Evolutionary conservation across 2,329 filamentous ascomycete genomes (phyloP), one percentile per base, ranked within the genome.

Genomic region (Xylaria sp.): DNA sequence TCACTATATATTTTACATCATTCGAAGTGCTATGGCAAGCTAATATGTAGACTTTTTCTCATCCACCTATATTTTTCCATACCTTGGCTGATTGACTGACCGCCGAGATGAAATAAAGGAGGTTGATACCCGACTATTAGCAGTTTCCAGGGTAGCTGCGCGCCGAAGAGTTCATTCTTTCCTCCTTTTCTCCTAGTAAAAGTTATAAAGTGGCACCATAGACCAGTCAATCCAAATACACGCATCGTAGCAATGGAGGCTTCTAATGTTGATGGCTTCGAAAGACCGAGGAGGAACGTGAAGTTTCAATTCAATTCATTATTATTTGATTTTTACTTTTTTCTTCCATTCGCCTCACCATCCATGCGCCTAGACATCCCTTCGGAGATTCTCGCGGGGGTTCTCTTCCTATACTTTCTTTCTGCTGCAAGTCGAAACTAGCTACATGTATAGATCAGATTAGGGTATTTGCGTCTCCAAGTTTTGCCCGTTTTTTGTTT

Each of bases 401-500:
- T 41, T 23, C 48, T 43, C 36, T 28, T 28, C 15, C 39, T 28
- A 10, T 18, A 13, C 57, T 25, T 25, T 33, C 20, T 48, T 10
- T 33, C 28, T 43, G 31, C 52, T 23, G 28, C 36, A 25, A 36
- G 25, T 54, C 28, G n/a, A 52, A 20, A 41, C 48, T 56, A 49
- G 18, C 54, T 54, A 63, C 54, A 63, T 48, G 46, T 48, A 48
- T 18, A 54, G 54, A 43, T 55, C 28, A 15, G 25, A 52, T 49
- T 39, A 49, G 20, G 51, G 39, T 49, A 57, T 48, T 43, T 18
- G 18, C 43, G 23, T 52, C 36, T 28, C 57, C 49, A 41, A 41
- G 33, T 49, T 58, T 48, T 60, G 15, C 18, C 55, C 49, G 7
- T 57, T 63, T 63, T 56, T 13, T 60, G 8, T 10, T 56, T 60